phyloP scores from a whole-genome alignment of 2,329 filamentous ascomycete species.

The Diaporthe sp. region DNA sequence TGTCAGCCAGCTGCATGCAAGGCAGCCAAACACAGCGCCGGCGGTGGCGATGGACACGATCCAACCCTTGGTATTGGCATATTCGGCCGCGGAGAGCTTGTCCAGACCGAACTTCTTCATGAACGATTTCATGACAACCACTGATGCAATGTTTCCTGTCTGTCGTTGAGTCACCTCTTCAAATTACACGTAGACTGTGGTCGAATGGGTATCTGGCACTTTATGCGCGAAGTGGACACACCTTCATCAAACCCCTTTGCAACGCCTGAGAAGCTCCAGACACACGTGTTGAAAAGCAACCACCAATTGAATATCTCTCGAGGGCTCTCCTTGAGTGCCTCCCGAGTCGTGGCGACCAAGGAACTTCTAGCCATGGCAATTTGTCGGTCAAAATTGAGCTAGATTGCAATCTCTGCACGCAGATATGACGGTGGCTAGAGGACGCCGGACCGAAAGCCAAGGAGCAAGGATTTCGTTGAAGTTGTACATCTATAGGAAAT shows the following conservation, averaged over 20 bases:
- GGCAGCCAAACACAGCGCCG: conserved; percentile 10
- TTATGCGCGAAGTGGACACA: not conserved
- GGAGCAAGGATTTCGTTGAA: no score
- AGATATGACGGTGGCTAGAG: no score
- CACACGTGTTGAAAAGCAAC: conserved; percentile 3
- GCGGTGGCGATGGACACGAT: conserved; percentile 7
- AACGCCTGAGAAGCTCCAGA: conserved; percentile 15
- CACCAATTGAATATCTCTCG: conserved; percentile 17
- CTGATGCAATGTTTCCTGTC: conserved; percentile 3
- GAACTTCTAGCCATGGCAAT: not conserved
- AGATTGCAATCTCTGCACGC: no score
- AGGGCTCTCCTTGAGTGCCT: conserved; percentile 1
- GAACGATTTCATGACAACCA: conserved; percentile 18
- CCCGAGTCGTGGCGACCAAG: not conserved
- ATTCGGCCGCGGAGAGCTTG: not conserved
- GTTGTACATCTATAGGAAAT: no score
- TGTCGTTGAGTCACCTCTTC: not conserved
- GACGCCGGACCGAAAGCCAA: no score
- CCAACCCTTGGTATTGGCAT: conserved; percentile 12
- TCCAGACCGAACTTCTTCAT: not conserved
- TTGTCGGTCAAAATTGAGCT: not conserved
- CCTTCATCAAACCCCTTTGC: conserved; percentile 21
- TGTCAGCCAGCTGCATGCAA: conserved; percentile 10
- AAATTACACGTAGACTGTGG: no score
- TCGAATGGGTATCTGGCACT: not conserved